Evolutionary conservation across 2,329 filamentous ascomycete species (phyloP).

Genomic region (Xylariaceae sp.): DNA sequence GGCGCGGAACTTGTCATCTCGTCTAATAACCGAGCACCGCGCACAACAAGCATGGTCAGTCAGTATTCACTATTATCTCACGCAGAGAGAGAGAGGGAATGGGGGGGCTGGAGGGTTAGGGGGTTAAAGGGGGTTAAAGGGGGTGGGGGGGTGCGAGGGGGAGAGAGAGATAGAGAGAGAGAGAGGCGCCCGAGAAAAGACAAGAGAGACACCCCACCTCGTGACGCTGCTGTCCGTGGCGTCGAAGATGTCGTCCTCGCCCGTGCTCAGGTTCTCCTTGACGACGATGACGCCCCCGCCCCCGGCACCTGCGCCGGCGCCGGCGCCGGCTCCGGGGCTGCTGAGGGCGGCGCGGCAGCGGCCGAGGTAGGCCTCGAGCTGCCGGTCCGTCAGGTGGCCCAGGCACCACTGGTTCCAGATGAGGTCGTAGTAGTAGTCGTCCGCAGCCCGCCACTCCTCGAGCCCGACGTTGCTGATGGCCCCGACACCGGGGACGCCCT

Average conservation of each 20-base stretch:
- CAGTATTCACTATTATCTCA: too few relatives aligned
- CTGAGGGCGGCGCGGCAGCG: slow-evolving; percentile 44
- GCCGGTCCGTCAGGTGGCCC: slow-evolving; percentile 68
- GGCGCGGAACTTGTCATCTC: slow-evolving; percentile 60
- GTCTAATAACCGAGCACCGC: too few relatives aligned
- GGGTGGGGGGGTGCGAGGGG: too few relatives aligned
- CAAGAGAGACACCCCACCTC: slow-evolving; percentile 67
- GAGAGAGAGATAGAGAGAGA: too few relatives aligned
- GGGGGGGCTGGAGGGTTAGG: neutral
- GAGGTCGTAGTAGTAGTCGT: slow-evolving; percentile 58
- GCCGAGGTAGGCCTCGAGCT: slow-evolving; percentile 60
- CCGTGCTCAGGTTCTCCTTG: slow-evolving; percentile 69
- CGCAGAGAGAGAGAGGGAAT: too few relatives aligned
- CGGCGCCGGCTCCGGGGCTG: slow-evolving; percentile 19
- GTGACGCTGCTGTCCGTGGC: slow-evolving; percentile 71
- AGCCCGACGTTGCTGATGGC: slow-evolving; percentile 65
- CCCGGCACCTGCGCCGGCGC: too few relatives aligned
- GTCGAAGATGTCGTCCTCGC: slow-evolving; percentile 62
- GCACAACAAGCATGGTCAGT: too few relatives aligned
- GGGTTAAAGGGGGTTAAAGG: too few relatives aligned
- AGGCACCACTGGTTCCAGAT: slow-evolving; percentile 92
- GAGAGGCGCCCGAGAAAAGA: too few relatives aligned
- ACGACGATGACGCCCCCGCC: slow-evolving; percentile 62
- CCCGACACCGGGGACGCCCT: slow-evolving; percentile 48
- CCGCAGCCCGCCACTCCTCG: slow-evolving; percentile 55